Conservation (phyloP, 768 basidiomycete species). For the Panellus pusillus region DNA sequence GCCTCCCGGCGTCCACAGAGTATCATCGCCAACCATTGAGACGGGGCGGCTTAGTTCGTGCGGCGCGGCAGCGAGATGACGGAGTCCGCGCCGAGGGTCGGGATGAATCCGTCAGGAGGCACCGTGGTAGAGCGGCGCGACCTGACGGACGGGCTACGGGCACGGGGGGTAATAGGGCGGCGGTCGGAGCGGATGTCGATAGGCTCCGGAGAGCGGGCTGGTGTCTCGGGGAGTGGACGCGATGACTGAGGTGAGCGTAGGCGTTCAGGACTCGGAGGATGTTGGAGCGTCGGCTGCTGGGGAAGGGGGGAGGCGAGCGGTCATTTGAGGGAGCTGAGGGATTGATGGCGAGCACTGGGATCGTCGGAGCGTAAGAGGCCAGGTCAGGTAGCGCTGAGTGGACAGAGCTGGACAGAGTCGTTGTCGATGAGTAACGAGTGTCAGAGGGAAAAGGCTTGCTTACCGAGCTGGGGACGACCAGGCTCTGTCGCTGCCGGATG, state of each 20-base stretch:
- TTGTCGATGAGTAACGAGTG: neutral
- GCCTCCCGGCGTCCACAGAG: constrained; percentile 5
- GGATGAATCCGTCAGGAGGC: constrained; percentile 53
- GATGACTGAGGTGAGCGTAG: constrained; percentile 1
- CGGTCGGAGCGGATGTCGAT: constrained; percentile 9
- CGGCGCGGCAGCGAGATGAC: constrained; percentile 48
- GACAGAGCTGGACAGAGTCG: neutral
- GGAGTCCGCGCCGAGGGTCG: constrained; percentile 36
- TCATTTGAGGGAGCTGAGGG: neutral
- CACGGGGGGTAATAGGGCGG: neutral
- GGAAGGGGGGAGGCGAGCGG: neutral
- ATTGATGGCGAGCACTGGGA: constrained; percentile 1
- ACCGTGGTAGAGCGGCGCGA: constrained; percentile 30
- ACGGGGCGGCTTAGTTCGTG: constrained; percentile 41
- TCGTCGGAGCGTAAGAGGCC: constrained; percentile 9
- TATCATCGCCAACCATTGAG: constrained; percentile 9
- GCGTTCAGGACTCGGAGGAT: neutral
- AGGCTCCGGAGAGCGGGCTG: constrained; percentile 3
- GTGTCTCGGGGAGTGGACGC: constrained; percentile 10
- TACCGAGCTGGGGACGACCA: constrained; percentile 12
- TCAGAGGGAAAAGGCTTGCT: neutral
- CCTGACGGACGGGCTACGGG: constrained; percentile 4
- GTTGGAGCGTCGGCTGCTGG: neutral
- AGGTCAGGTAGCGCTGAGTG: constrained; percentile 6
- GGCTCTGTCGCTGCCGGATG: neutral